A percentile compares a stretch with the other conserved stretches of the same genome.
Evolutionary conservation across 2,329 filamentous ascomycete genomes (phyloP).

Genomic region (Orbilia quercus): DNA sequence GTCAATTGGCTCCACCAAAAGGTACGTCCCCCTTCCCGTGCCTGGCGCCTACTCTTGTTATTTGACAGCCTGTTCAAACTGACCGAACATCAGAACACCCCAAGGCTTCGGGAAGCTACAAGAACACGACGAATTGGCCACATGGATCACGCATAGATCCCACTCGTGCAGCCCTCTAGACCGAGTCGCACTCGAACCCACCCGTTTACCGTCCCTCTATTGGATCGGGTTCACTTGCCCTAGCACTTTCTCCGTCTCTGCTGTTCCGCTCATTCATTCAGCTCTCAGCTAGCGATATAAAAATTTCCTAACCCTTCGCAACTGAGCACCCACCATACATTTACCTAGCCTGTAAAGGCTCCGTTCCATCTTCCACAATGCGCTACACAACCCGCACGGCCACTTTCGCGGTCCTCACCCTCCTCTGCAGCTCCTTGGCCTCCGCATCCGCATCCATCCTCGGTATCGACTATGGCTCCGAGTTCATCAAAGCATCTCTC

Average conservation of each 20-base stretch:
- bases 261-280: conserved; percentile 2
- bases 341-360: conserved; percentile 51
- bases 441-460: conserved; percentile 80
- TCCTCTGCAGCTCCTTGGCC: conserved; percentile 70
- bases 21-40: conserved; percentile 21
- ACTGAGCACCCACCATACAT: conserved; percentile 26
- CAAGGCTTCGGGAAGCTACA: conserved; percentile 47
- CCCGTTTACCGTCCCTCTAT: conserved; percentile 6
- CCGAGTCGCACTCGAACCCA: conserved; percentile 6
- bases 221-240: conserved; percentile 51
- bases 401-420: conserved; percentile 67
- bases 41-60: conserved; percentile 15
- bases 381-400: conserved; percentile 62
- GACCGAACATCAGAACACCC: conserved; percentile 16
- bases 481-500: conserved; percentile 94
- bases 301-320: neutral
- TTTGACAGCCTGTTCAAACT: conserved; percentile 56
- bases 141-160: conserved; percentile 44
- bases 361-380: conserved; percentile 54
- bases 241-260: conserved; percentile 13
- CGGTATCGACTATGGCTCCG: conserved; percentile 92
- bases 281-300: neutral
- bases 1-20: conserved; percentile 50
- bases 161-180: conserved; percentile 15
- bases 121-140: conserved; percentile 50